These are phyloP conservation scores for Globisporangium nagaii DNA, from an alignment of 352 stramenopile genomes.

Conservation along the genomic window DNA sequence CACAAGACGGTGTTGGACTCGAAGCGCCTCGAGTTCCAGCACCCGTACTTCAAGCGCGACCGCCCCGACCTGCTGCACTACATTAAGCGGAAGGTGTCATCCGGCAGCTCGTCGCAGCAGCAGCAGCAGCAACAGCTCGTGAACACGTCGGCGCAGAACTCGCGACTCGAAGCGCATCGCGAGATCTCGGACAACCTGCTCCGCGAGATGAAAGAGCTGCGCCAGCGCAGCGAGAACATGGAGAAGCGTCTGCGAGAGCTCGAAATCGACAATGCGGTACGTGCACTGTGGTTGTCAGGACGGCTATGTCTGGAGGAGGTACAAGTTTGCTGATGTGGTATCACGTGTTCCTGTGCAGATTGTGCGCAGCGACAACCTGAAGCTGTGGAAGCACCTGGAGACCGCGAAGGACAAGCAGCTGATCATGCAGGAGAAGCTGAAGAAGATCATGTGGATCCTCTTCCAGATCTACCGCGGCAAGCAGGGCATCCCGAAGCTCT, in stretches of 20 bases:
- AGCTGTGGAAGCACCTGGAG: slow-evolving; percentile 86
- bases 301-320: no score
- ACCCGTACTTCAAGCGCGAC: slow-evolving; percentile 88
- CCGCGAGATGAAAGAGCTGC: slow-evolving; percentile 81
- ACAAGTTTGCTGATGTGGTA: neutral
- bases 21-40: slow-evolving; percentile 91
- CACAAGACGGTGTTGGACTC: slow-evolving; percentile 91
- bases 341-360: slow-evolving; percentile 27
- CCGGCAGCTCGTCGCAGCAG: slow-evolving; percentile 18
- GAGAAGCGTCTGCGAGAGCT: slow-evolving; percentile 81
- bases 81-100: slow-evolving; percentile 88
- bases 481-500: slow-evolving; percentile 72
- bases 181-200: slow-evolving; percentile 78
- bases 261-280: slow-evolving; percentile 82
- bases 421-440: slow-evolving; percentile 89
- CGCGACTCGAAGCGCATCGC: slow-evolving; percentile 56
- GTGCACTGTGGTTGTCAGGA: no score
- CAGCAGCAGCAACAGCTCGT: slow-evolving; percentile 39
- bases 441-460: slow-evolving; percentile 90
- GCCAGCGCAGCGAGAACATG: slow-evolving; percentile 81
- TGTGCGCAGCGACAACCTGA: slow-evolving; percentile 83
- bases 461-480: slow-evolving; percentile 89
- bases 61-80: slow-evolving; percentile 79
- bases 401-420: slow-evolving; percentile 83
- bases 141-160: slow-evolving; percentile 50